Base-by-base conservation (phyloP, 2,329 filamentous ascomycete genomes). In the Allantophomopsis lycopodina region DNA sequence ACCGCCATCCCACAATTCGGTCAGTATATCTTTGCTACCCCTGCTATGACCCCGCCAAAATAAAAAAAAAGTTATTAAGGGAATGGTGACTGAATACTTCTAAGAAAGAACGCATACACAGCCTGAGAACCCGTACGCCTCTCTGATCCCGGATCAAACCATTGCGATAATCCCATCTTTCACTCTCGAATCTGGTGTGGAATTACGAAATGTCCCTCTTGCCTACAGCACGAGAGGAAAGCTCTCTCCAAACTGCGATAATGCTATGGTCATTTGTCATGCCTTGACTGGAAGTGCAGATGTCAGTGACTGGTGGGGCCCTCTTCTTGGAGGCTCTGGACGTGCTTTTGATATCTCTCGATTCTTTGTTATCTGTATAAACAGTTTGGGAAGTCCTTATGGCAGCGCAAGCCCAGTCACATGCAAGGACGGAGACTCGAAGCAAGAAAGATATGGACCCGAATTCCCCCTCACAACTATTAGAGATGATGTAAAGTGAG, bases 401-500 rank as follows among this genome's bases (percentile, higher is more conserved):
- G 85, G 85, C 21, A 85, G 81, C 42, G 83, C 83, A n/a, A 89
- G 84, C 55, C 84, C 85, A 1, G 83, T 89, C 39, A 98, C 91
- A 2, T 79, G 79, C 50, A 93, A 85, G 58, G 80, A 95, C 54
- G 87, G 87, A 12, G 75, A 93, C 50, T 63, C 71, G 13, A 66
- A 66, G 38, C 77, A 83, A 46, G 87, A 76, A 14, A 73, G 74
- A 50, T 98, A 98, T 55, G 91, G 91, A 0, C 91, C 91, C 1
- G 91, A 98, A 55, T 98, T 98, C 50, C 91, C 91, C 36, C 64
- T 98, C 46, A 95, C 91, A 1, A 96, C 91, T 0, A 85, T 98
- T 46, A 72, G 89, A 48, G 91, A 98, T 57, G 91, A 98, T 63
- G 89, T 96, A 39, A 87, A 83, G 83, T 91, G 63, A 64, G 81